A percentile compares a stretch with the other conserved stretches of the same genome.
These are phyloP conservation scores for Pseudogymnoascus sp. DNA, from an alignment of 2,329 filamentous ascomycete species.

Conservation along the genomic window DNA sequence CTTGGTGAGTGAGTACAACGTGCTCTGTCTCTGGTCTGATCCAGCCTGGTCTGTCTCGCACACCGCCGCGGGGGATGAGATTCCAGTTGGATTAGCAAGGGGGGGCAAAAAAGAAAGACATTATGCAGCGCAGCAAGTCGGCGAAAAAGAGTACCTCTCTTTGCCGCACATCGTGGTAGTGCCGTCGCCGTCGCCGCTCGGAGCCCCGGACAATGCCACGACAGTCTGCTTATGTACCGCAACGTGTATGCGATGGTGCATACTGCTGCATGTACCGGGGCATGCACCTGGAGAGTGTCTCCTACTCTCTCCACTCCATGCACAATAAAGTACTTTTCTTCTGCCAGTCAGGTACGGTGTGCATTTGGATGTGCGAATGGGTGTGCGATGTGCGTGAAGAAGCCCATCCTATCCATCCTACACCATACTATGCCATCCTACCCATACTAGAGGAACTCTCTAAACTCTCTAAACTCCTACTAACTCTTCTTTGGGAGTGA, in stretches of 20 bases:
- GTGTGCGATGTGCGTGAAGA: not conserved
- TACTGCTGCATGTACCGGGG: not conserved
- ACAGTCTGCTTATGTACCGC: not conserved
- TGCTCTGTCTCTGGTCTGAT: not conserved
- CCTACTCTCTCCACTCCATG: too few relatives aligned
- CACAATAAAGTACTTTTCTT: not conserved
- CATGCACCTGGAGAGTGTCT: too few relatives aligned
- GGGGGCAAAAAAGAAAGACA: too few relatives aligned
- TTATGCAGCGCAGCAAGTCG: too few relatives aligned
- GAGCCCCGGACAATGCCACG: not conserved
- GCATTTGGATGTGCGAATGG: not conserved
- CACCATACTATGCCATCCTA: not conserved
- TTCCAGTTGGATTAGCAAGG: not conserved
- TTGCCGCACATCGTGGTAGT: too few relatives aligned
- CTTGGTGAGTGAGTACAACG: not conserved
- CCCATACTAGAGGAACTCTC: not conserved
- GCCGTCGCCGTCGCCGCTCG: not conserved
- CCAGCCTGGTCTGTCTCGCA: not conserved
- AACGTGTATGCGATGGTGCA: too few relatives aligned
- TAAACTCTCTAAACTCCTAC: not conserved
- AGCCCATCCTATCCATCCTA: too few relatives aligned
- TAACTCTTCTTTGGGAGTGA: not conserved
- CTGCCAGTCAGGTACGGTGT: slow-evolving; percentile 1
- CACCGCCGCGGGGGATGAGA: not conserved
- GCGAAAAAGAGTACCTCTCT: too few relatives aligned